Evolutionary conservation across 192 early-diverging fungal species (phyloP), one percentile per base, ranked within the genome.

Genomic region (Mortierella alpina): DNA sequence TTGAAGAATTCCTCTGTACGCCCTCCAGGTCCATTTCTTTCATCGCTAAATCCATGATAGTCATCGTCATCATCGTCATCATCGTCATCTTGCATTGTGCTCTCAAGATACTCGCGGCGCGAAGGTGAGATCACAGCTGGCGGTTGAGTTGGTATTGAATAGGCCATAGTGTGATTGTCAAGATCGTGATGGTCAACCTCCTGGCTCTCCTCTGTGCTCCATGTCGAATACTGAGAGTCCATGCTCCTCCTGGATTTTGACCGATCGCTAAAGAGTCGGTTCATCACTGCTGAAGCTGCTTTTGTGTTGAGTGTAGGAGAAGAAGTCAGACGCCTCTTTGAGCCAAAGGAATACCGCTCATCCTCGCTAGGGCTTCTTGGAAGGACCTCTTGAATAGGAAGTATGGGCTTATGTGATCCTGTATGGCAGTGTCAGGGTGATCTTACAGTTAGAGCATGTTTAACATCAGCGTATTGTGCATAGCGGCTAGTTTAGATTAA

Each of bases 251-350:
- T 48, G 9, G 61, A 1, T 6, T 63, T 62, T 22, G 71, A 73
- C 1, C 71, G 71, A 22, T 73, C 71, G 39, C 71, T 73, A 49
- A 73, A 73, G 23, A 73, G 64, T 41, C 59, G 64, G 63, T 73
- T 73, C 71, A 73, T 73, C 71, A 66, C 71, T 11, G 46, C 63
- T 6, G 63, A 73, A 2, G 71, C 71, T 50, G 64, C 58, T 39
- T 73, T 73, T 5, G 71, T 73, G 46, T 73, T 63, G 18, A 73
- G 18, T 14, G 71, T 73, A 0, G 71, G 71, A 0, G 71, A 73
- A 2, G 71, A 58, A 6, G 71, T 59, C 45, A 54, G 13, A 10
- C 51, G 60, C 31, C 70, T 49, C 6, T 7, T 56, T 7, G 60
- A 18, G 8, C 31, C 70, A 9, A 72, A 63, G 47, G 45, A n/a